Conservation (phyloP, 148 eudicot species). For the Diospyros lotus region DNA sequence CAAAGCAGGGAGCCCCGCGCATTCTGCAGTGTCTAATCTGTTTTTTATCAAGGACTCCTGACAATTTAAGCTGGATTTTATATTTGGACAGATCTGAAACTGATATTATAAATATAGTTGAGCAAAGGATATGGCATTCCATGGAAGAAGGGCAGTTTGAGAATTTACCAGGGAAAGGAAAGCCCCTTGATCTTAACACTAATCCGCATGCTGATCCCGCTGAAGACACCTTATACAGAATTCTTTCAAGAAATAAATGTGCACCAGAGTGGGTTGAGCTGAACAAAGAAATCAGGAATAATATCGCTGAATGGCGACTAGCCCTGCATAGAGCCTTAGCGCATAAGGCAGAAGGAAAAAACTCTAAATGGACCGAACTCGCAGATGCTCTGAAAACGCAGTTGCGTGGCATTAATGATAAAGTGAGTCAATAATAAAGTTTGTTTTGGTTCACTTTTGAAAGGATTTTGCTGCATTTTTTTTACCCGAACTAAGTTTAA, state of each 20-base stretch:
- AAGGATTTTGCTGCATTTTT: background rate
- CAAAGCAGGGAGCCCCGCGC: no score
- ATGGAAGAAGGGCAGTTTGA: conserved; percentile 96
- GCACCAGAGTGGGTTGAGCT: conserved; percentile 94
- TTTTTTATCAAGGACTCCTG: background rate
- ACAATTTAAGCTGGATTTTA: background rate
- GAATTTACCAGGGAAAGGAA: conserved; percentile 85
- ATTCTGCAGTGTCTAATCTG: background rate
- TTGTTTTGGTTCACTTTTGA: background rate
- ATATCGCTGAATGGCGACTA: conserved; percentile 57
- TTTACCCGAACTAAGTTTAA: background rate
- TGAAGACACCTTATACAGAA: conserved; percentile 81
- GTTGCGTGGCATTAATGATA: conserved; percentile 57
- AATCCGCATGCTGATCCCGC: conserved; percentile 93
- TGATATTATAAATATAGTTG: conserved; percentile 71
- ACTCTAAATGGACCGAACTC: conserved; percentile 54
- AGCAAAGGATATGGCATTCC: conserved; percentile 81
- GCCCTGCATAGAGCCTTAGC: conserved; percentile 53
- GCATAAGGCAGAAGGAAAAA: conserved; percentile 32
- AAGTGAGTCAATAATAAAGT: conserved; percentile 33
- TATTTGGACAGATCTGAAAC: conserved; percentile 64
- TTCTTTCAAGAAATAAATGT: conserved; percentile 74
- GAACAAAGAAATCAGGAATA: conserved; percentile 65
- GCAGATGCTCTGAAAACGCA: conserved; percentile 52
- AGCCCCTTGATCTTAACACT: conserved; percentile 57